phyloP scores from a whole-genome alignment of 1,284 basidiomycete species.

The Termitomyces sp. region DNA sequence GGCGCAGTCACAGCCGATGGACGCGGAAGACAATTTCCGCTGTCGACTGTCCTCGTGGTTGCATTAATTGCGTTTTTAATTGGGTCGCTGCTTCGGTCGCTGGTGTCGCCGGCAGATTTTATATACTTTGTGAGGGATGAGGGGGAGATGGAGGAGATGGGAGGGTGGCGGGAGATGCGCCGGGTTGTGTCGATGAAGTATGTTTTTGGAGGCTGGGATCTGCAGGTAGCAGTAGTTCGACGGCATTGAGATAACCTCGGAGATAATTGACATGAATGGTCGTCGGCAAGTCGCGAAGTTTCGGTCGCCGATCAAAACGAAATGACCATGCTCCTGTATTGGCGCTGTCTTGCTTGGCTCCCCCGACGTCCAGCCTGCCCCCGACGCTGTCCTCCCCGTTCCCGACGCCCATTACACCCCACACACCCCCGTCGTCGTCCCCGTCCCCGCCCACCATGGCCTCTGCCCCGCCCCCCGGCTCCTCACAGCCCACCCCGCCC shows the following conservation, averaged over 20 bases:
- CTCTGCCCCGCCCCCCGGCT: slow-evolving; percentile 20
- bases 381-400: slow-evolving; percentile 9
- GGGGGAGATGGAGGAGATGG: slow-evolving; percentile 44
- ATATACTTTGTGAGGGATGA: slow-evolving; percentile 68
- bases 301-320: slow-evolving; percentile 25
- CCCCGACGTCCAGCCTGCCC: slow-evolving; percentile 17
- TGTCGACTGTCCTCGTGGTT: slow-evolving; percentile 70
- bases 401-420: slow-evolving; percentile 1
- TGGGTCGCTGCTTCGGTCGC: slow-evolving; percentile 83
- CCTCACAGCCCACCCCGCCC: slow-evolving; percentile 17
- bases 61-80: slow-evolving; percentile 88
- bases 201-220: slow-evolving; percentile 74
- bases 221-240: slow-evolving; percentile 74
- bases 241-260: slow-evolving; percentile 47
- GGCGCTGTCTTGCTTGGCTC: slow-evolving; percentile 19
- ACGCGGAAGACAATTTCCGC: slow-evolving; percentile 24
- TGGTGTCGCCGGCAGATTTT: slow-evolving; percentile 90
- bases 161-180: slow-evolving; percentile 80
- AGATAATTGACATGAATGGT: slow-evolving; percentile 14
- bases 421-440: background rate
- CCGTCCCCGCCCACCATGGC: slow-evolving; percentile 19
- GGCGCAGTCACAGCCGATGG: slow-evolving; percentile 5
- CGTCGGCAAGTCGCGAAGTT: slow-evolving; percentile 19
- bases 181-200: slow-evolving; percentile 77
- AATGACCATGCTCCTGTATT: slow-evolving; percentile 14